phyloP scores from a whole-genome alignment of 2,329 filamentous ascomycete genomes.

The Aspergillus sp. region DNA sequence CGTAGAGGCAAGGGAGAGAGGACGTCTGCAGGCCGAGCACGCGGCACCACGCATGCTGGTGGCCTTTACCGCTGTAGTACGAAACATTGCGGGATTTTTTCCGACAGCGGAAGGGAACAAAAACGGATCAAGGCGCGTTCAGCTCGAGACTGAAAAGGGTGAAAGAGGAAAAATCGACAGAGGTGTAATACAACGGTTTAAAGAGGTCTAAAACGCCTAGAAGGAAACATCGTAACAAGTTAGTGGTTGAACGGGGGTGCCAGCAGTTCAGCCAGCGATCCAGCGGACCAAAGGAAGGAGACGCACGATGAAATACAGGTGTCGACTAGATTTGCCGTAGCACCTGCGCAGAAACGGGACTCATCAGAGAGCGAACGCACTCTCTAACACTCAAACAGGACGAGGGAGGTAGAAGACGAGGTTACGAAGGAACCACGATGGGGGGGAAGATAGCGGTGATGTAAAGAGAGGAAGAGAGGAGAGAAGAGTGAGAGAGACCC shows the following conservation, averaged over 20 bases:
- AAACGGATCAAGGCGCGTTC: background rate
- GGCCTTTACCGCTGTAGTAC: constrained; percentile 40
- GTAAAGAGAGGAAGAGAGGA: constrained; percentile 6
- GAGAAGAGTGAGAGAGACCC: background rate
- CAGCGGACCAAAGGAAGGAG: constrained; percentile 25
- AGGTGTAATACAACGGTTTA: background rate
- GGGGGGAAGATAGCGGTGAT: constrained; percentile 9
- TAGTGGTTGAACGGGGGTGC: background rate
- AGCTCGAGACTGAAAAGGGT: background rate
- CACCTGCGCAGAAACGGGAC: constrained; percentile 37
- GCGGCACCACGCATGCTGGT: constrained; percentile 37
- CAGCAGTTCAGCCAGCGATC: constrained; percentile 2
- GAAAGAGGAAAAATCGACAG: background rate
- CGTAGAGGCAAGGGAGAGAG: constrained; percentile 33
- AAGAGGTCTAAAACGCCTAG: background rate
- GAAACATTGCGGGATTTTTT: constrained; percentile 39
- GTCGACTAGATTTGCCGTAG: constrained; percentile 42
- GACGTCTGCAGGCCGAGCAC: constrained; percentile 32
- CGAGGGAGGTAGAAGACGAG: background rate
- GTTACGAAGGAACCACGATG: background rate
- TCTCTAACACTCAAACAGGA: constrained; percentile 21
- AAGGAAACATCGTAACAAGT: background rate
- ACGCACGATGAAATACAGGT: constrained; percentile 29
- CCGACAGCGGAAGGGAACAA: constrained; percentile 13
- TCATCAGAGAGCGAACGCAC: constrained; percentile 41